Evolutionary conservation across 768 basidiomycete genomes (phyloP).

Genomic region (Mycena kentingensis): DNA sequence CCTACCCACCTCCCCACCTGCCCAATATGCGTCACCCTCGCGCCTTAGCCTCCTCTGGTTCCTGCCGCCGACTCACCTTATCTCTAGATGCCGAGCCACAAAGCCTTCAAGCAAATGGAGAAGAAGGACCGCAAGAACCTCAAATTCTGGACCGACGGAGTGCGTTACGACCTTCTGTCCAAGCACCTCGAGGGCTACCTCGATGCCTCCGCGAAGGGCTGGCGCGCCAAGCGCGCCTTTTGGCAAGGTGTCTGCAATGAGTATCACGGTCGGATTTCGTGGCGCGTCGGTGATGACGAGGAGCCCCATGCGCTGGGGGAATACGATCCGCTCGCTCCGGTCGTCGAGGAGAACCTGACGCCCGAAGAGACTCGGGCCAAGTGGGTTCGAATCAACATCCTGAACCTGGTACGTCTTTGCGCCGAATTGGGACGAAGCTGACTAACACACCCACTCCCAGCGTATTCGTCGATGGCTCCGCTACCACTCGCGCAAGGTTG

Average conservation of each 20-base stretch:
- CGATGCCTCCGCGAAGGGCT: not conserved
- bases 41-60: too few species aligned
- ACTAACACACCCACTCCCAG: too few species aligned
- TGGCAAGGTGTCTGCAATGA: not conserved
- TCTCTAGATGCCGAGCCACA: too few species aligned
- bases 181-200: not conserved
- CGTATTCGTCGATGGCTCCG: too few species aligned
- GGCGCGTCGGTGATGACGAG: conserved; percentile 1
- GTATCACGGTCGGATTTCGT: conserved; percentile 2
- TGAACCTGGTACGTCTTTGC: too few species aligned
- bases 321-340: not conserved
- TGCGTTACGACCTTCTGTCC: not conserved
- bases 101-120: too few species aligned
- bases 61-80: too few species aligned
- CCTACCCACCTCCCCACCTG: too few species aligned
- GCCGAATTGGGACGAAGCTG: too few species aligned
- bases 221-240: not conserved
- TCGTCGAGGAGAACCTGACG: not conserved
- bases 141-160: conserved; percentile 4
- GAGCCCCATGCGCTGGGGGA: not conserved
- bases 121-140: not conserved
- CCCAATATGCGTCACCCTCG: too few species aligned
- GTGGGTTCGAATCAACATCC: not conserved
- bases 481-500: too few species aligned
- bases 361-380: not conserved